Evolutionary conservation across 2,329 filamentous ascomycete genomes (phyloP), one percentile per base, ranked within the genome.

Genomic region (Cordyceps farinosa): DNA sequence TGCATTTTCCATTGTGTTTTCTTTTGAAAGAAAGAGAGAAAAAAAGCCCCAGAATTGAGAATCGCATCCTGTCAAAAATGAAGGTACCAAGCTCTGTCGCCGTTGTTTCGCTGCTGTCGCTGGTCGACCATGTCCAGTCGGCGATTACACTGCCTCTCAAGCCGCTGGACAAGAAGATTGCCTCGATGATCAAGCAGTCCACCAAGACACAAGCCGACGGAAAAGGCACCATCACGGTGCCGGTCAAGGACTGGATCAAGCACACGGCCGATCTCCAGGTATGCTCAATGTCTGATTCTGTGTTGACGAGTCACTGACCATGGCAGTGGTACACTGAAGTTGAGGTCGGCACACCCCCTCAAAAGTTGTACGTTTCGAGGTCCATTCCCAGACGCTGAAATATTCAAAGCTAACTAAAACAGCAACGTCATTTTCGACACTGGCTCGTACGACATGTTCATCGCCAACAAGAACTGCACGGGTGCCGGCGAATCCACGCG

Each of bases 401-500:
- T n/a, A 9, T 6, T 32, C 6, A 10, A 45, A 22, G 6, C 58
- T 53, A 11, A 55, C 27, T 10, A 1, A 9, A 22, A 11, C 22
- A 74, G 72, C 64, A 71, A 70, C 22, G 71, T 76, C 38, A 66
- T 73, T 50, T 70, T 74, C 47, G 73, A 75, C 63, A 75, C 73
- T 0, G 72, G 69, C 32, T 73, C 70, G 2, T 65, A 62, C 1
- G 65, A 70, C 30, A 66, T 76, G 22, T 50, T 75, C 9, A 65
- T 76, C 17, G 69, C 71, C 10, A 63, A 65, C 5, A 69, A 64
- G 32, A 71, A 69, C 58, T 75, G 74, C 66, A 70, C 69, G 3
- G 69, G 65, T 3, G 74, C 72, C 53, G 64, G 67, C 34, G 64
- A 65, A 61, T 65, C 63, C 61, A 65, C 64, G 55, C 63, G 63